Evolutionary conservation across 306 rosid genomes (phyloP).

Genomic region (Medicago arabica): DNA sequence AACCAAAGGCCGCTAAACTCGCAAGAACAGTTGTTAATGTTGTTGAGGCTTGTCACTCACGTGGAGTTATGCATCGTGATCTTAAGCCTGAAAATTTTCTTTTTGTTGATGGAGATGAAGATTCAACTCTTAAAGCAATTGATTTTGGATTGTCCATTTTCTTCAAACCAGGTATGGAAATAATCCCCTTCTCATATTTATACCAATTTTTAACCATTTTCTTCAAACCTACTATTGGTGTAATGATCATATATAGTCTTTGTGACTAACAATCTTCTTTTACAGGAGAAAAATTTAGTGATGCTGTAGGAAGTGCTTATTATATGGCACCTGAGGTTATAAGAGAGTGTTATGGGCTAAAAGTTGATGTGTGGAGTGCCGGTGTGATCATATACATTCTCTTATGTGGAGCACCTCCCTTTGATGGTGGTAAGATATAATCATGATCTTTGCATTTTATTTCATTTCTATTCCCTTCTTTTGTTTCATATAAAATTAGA

Average conservation of each 20-base stretch:
- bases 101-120: conserved; percentile 65
- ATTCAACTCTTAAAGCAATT: conserved; percentile 71
- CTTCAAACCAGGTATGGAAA: conserved; percentile 79
- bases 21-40: conserved; percentile 70
- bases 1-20: conserved; percentile 74
- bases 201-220: too few species aligned
- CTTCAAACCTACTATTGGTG: neutral
- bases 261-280: conserved; percentile 34
- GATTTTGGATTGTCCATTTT: conserved; percentile 88
- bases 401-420: conserved; percentile 77
- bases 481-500: conserved; percentile 5
- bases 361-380: conserved; percentile 91
- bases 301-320: conserved; percentile 83
- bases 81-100: conserved; percentile 90
- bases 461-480: conserved; percentile 1
- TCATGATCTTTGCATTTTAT: conserved; percentile 18
- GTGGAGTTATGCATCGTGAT: conserved; percentile 89
- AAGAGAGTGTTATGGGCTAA: conserved; percentile 64
- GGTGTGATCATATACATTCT: conserved; percentile 85
- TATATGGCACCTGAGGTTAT: conserved; percentile 88
- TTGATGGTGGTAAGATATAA: conserved; percentile 73
- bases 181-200: neutral
- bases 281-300: conserved; percentile 68
- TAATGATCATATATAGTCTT: neutral
- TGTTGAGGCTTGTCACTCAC: conserved; percentile 72